Evolutionary conservation across 2,329 filamentous ascomycete species (phyloP).

Genomic region (Alternaria hordeiaustralica): DNA sequence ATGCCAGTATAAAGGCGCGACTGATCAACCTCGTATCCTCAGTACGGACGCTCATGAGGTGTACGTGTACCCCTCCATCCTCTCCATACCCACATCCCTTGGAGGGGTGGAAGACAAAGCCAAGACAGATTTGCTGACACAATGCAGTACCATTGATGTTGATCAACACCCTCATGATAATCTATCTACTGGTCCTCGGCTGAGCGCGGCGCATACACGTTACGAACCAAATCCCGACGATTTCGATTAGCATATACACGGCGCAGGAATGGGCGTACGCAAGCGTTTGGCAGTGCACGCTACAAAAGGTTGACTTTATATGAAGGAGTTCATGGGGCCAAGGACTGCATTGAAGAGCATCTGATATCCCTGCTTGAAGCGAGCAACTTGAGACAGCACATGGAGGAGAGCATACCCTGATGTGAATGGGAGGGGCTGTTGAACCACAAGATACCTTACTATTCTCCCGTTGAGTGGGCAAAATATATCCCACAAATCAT

Average conservation of each 20-base stretch:
- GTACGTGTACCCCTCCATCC: conserved; percentile 61
- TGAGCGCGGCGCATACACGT: conserved; percentile 27
- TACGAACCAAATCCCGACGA: conserved; percentile 3
- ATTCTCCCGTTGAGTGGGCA: too few relatives aligned
- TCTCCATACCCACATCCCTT: background rate
- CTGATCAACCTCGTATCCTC: conserved; percentile 89
- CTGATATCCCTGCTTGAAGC: background rate
- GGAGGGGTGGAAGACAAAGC: background rate
- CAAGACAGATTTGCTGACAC: conserved; percentile 14
- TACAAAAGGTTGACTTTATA: background rate
- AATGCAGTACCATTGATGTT: conserved; percentile 47
- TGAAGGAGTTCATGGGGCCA: background rate
- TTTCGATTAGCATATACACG: conserved; percentile 7
- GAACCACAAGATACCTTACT: background rate
- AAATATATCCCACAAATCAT: too few relatives aligned
- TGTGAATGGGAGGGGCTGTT: background rate
- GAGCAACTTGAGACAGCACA: background rate
- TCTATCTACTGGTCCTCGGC: conserved; percentile 47
- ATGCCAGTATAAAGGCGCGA: conserved; percentile 83
- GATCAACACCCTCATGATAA: conserved; percentile 49
- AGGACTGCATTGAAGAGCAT: background rate
- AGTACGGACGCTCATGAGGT: conserved; percentile 89
- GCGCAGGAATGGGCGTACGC: background rate
- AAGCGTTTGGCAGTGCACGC: background rate
- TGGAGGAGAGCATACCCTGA: background rate